Percentiles rank a stretch among this genome's conserved stretches.
Evolutionary conservation across 169 alveolate species (phyloP).

Genomic region (Blepharisma undulans): DNA sequence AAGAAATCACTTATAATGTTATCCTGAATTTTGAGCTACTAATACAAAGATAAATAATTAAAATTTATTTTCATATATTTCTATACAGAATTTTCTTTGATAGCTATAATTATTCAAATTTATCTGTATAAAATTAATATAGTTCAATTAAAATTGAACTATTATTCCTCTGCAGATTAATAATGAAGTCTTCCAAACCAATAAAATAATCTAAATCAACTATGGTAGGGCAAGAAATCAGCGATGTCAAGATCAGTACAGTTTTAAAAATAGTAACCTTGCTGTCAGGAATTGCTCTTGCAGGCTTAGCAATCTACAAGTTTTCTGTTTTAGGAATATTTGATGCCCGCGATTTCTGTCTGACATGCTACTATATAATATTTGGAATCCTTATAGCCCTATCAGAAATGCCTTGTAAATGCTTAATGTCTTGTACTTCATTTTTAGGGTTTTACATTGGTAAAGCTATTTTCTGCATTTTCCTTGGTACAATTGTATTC

Average conservation of each 20-base stretch:
- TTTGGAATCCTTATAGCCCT: constrained; percentile 19
- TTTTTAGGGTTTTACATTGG: constrained; percentile 16
- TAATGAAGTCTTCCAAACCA: background rate
- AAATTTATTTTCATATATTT: too few relatives aligned
- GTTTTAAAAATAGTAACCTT: background rate
- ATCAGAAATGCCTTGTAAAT: constrained; percentile 31
- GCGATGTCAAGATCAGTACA: background rate
- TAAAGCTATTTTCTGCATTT: constrained; percentile 3
- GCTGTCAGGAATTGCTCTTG: background rate
- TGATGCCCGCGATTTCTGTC: background rate
- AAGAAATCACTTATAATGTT: too few relatives aligned
- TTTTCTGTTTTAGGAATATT: background rate
- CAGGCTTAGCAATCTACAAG: background rate
- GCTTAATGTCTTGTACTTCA: background rate
- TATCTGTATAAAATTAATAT: background rate
- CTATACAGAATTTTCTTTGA: background rate
- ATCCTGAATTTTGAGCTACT: too few relatives aligned
- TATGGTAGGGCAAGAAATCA: background rate
- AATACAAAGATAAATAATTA: too few relatives aligned
- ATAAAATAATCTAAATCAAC: background rate
- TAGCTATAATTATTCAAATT: background rate
- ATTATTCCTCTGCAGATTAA: background rate
- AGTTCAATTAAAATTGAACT: background rate
- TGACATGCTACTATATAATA: background rate
- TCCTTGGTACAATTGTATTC: constrained; percentile 4